Evolutionary conservation across 768 basidiomycete species (phyloP), one percentile per base, ranked within the genome.

Genomic region (Kwoniella sp.): DNA sequence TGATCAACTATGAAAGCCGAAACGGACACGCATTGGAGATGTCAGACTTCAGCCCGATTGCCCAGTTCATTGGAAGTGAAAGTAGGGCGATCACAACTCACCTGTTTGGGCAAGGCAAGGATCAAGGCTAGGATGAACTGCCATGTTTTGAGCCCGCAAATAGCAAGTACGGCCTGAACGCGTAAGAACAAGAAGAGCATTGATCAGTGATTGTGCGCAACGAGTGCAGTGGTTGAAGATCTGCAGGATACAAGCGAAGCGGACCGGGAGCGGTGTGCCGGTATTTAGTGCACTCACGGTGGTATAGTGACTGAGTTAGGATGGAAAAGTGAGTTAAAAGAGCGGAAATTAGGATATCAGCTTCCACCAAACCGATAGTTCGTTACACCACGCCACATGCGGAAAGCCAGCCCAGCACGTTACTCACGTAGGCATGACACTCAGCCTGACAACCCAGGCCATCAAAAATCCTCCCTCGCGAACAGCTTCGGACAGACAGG

Each of bases 51-150:
- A 55, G 34, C 37, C 22, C 11, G 12, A 23, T 45, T 53, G n/a
- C 9, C 8, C n/a, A n/a, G n/a, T n/a, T n/a, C n/a, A n/a, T 30
- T n/a, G 26, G n/a, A 54, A 23, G 2, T 17, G 41, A 28, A 34
- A 47, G 58, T 26, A 15, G 38, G 13, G n/a, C 26, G 37, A 31
- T 23, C 7, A 12, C 12, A 28, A 58, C 72, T 50, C 37, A 94
- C 88, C 76, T 96, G 93, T 76, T 94, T 94, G 7, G 93, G 93
- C 75, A 92, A 81, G 22, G 91, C 91, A 20, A 93, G 82, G 70
- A 93, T 81, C 3, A 92, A 89, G 25, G 93, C 92, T 7, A 91
- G 66, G 56, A 86, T 83, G 80, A 94, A 96, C 29, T 87, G 84
- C 72, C 87, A 82, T 68, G 93, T 88, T 65, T 70, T 83, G 89